Evolutionary conservation across 768 basidiomycete genomes (phyloP), one percentile per base, ranked within the genome.

Genomic region (Rubroboletus satanas): DNA sequence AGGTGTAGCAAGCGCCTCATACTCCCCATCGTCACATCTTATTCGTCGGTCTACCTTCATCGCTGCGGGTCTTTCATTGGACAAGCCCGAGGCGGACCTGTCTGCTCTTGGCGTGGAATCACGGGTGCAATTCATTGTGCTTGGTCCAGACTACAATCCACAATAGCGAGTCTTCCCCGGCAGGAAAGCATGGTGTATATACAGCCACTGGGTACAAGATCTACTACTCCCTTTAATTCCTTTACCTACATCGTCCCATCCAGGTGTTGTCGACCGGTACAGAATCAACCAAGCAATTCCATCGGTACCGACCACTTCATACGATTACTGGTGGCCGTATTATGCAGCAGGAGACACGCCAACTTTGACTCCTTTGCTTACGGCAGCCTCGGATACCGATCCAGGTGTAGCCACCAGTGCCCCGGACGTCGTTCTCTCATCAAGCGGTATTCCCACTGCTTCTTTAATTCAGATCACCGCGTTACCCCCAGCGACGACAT

Each of bases 41-140:
- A 78, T 90, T 45, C 86, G 90, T 37, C 83, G 88, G 6, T 84
- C 87, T 5, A 89, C 88, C 2, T 90, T 87, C 64, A 80, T 90
- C 58, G 89, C 88, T 29, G 88, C 88, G 11, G 88, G 89, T 7
- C 82, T 90, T 51, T 64, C 77, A 0, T 78, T 88, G 49, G 85
- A 89, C 66, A 71, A 75, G 1, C 88, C 88, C 12, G 57, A 65
- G 35, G 75, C 75, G 64, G 84, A 86, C 58, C 75, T 85, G 36
- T 83, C 81, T 55, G 84, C 84, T 3, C 74, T 84, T 47, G 77
- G 81, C 44, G 84, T 84, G 11, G 83, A 85, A 65, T 82, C 79
- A 41, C 74, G 83, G 41, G 73, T 83, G 7, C 72, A 73, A 18
- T 73, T 70, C 32, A 76, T 71, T 35, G 56, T 71, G 9, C 69